Percentiles rank a stretch among this genome's conserved stretches.
Conservation (phyloP, 2,329 filamentous ascomycete genomes). For the Peltaster fructicola region DNA sequence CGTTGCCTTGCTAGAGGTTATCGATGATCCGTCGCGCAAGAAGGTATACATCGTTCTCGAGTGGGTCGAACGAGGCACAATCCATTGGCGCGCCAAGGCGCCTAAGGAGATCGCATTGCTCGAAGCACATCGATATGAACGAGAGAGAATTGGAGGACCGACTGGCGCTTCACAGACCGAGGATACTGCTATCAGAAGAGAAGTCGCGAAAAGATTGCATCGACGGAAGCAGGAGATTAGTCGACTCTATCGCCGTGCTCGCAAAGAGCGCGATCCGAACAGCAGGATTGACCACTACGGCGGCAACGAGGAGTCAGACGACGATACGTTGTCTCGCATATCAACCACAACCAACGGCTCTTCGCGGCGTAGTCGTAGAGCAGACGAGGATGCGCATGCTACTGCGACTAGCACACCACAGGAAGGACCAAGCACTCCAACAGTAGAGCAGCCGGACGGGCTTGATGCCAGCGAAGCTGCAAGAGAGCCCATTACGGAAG, state of each 20-base stretch:
- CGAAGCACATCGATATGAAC: conserved; percentile 65
- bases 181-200: conserved; percentile 26
- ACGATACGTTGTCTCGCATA: conserved; percentile 19
- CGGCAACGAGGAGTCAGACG: conserved; percentile 30
- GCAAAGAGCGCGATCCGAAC: conserved; percentile 25
- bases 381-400: conserved; percentile 2
- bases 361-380: too few relatives aligned
- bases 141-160: conserved; percentile 39
- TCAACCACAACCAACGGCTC: conserved; percentile 18
- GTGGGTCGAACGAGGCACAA: conserved; percentile 84
- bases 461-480: conserved; percentile 41
- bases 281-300: conserved; percentile 37
- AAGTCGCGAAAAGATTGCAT: conserved; percentile 39
- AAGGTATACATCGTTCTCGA: conserved; percentile 98
- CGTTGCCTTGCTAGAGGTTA: conserved; percentile 86
- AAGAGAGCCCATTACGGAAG: conserved; percentile 49
- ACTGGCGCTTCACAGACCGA: conserved; percentile 25
- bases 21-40: conserved; percentile 87
- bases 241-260: conserved; percentile 4
- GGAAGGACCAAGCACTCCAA: conserved; percentile 6
- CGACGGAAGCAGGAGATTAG: conserved; percentile 20
- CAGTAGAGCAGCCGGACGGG: conserved; percentile 20
- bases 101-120: conserved; percentile 65
- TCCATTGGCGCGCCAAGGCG: conserved; percentile 83
- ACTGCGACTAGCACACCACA: conserved; percentile 6